Evolutionary conservation across 345 rosid species (phyloP), one percentile per base, ranked within the genome.

Genomic region (Citrus cavaleriei): DNA sequence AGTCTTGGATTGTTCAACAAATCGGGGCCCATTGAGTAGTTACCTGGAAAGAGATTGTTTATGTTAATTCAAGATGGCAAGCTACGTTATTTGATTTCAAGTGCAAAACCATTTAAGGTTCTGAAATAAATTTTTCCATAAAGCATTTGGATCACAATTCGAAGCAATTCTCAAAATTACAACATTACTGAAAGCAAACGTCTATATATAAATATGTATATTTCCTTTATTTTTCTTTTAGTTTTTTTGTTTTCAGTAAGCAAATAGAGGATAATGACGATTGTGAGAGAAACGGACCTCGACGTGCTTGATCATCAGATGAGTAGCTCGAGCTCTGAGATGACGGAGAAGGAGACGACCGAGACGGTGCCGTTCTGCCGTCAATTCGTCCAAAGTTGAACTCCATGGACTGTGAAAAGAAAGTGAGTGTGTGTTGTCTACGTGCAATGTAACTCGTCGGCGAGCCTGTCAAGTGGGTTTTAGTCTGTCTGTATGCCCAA

Each of bases 361-460:
- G 58, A 40, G 22, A 58, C 65, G 32, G 38, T 54, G 76, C 78
- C 38, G 83, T 80, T 42, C 81, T 72, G 32, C 3, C 22, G 65
- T 87, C 86, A 6, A 74, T 77, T 25, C 88, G 85, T 71, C 86
- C 83, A 75, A 76, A 83, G 68, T 83, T 86, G 83, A 86, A 87
- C 61, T 86, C 89, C 89, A 86, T 89, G 63, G 74, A 35, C 22
- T 51, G 57, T 4, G 57, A 5, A 51, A 14, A 1, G 57, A 51
- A 18, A 51, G 57, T 4, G 57, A 51, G 21, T 4, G 57, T 0
- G 57, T 51, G 21, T 18, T 14, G 57, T 16, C 51, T 42, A 42
- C 51, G 51, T 14, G 51, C 51, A 42, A 3, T 12, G 51, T 42
- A 42, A 10, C 51, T 42, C 16, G 51, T 42, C 16, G 51, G 51